These are phyloP conservation scores for Sanghuangporus sanghuang DNA, from an alignment of 1,284 basidiomycete species.

Conservation along the genomic window DNA sequence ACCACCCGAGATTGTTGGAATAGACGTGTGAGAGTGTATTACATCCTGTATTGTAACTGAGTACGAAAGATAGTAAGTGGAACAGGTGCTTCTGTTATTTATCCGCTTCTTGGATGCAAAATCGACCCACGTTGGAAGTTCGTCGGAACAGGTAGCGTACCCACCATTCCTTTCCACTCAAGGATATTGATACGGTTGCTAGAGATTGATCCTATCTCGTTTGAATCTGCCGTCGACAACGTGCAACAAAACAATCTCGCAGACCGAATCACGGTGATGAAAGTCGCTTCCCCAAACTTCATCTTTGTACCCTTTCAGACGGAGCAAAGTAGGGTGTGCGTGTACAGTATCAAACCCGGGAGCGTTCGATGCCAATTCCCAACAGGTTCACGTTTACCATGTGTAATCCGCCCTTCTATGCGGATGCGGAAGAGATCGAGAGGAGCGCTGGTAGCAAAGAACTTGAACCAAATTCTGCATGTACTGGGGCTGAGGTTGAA, in stretches of 20 bases:
- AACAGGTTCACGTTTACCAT: constrained; percentile 67
- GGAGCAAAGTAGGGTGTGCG: constrained; percentile 21
- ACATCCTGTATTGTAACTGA: constrained; percentile 10
- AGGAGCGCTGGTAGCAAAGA: constrained; percentile 59
- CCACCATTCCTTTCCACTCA: not conserved
- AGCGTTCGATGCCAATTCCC: constrained; percentile 15
- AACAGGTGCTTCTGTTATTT: constrained; percentile 88
- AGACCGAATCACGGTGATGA: constrained; percentile 44
- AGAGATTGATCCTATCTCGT: constrained; percentile 70
- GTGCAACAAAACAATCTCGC: constrained; percentile 49
- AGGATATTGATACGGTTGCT: constrained; percentile 1
- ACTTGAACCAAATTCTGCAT: constrained; percentile 58
- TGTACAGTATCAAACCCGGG: not conserved
- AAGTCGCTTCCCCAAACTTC: constrained; percentile 32
- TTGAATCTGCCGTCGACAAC: constrained; percentile 47
- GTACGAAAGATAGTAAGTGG: constrained; percentile 53
- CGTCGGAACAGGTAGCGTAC: constrained; percentile 60
- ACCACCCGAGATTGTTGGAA: constrained; percentile 24
- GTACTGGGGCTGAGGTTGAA: constrained; percentile 79
- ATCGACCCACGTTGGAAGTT: constrained; percentile 54
- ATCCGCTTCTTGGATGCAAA: constrained; percentile 72
- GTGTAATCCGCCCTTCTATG: constrained; percentile 96
- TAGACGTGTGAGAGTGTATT: constrained; percentile 39
- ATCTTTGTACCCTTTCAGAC: constrained; percentile 47
- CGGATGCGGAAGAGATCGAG: constrained; percentile 61